Percentiles rank a stretch among this genome's conserved stretches.
These are phyloP conservation scores for Trichoderma semiorbis DNA, from an alignment of 2,329 filamentous ascomycete genomes.

Conservation along the genomic window DNA sequence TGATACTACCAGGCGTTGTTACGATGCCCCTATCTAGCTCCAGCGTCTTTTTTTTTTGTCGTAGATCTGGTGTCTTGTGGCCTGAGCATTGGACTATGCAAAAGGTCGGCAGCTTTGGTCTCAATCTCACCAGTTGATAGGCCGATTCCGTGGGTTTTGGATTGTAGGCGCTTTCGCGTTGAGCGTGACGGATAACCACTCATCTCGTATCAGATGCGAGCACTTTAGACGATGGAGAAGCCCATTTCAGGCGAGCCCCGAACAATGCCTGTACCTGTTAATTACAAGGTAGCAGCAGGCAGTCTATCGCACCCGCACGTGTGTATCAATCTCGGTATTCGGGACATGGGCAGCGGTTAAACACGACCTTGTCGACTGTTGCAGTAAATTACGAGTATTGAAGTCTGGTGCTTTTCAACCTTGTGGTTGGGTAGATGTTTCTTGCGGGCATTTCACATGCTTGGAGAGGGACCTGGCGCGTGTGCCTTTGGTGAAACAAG, in stretches of 20 bases:
- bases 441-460: neutral
- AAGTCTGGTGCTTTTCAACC: neutral
- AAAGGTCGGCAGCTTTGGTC: neutral
- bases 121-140: neutral
- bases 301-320: neutral
- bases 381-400: neutral
- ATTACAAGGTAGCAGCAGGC: neutral
- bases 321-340: slow-evolving; percentile 4
- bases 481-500: neutral
- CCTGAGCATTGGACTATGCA: neutral
- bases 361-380: neutral
- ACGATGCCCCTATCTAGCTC: neutral
- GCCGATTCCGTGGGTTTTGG: neutral
- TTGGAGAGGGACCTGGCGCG: neutral
- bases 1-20: neutral
- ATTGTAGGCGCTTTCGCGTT: neutral
- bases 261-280: neutral
- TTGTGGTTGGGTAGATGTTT: neutral
- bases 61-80: slow-evolving; percentile 2
- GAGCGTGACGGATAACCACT: neutral
- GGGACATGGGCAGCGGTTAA: neutral
- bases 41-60: neutral
- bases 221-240: neutral
- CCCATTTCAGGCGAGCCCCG: neutral
- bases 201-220: neutral